These are phyloP conservation scores for Lachancea nothofagi DNA, from an alignment of 805 yeast species.

Conservation along the genomic window DNA sequence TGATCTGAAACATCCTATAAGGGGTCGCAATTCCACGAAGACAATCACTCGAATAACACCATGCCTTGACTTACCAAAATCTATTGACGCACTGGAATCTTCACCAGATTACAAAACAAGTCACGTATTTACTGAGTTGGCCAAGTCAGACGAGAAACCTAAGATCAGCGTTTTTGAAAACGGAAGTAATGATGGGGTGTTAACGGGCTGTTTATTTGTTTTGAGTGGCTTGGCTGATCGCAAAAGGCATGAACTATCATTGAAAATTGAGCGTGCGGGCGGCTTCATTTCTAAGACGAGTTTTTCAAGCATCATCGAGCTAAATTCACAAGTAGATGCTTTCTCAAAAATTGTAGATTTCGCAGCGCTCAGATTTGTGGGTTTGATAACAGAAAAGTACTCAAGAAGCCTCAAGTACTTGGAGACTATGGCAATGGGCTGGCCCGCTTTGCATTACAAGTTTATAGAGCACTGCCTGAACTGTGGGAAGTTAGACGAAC, in stretches of 20 bases:
- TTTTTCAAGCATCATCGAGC: slow-evolving; percentile 27
- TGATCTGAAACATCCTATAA: slow-evolving; percentile 17
- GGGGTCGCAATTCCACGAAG: slow-evolving; percentile 19
- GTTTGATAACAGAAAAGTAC: slow-evolving; percentile 53
- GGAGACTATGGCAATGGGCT: slow-evolving; percentile 71
- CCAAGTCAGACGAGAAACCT: too few species aligned
- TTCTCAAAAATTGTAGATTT: slow-evolving; percentile 5
- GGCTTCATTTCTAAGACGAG: slow-evolving; percentile 37
- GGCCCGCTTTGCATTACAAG: slow-evolving; percentile 70
- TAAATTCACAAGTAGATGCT: not conserved
- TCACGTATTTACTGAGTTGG: too few species aligned
- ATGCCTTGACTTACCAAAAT: not conserved
- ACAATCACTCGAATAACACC: slow-evolving; percentile 7
- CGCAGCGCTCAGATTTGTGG: slow-evolving; percentile 46
- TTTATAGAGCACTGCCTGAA: slow-evolving; percentile 49
- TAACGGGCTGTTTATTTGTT: slow-evolving; percentile 37
- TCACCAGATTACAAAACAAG: too few species aligned
- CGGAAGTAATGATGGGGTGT: slow-evolving; percentile 15
- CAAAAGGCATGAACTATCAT: slow-evolving; percentile 32
- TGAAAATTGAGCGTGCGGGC: slow-evolving; percentile 39
- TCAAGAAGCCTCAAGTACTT: slow-evolving; percentile 70
- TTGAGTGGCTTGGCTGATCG: slow-evolving; percentile 32
- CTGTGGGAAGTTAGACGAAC: slow-evolving; percentile 9
- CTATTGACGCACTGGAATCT: too few species aligned
- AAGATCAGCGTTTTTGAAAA: too few species aligned